Percentiles rank a stretch among this genome's conserved stretches.
Evolutionary conservation across 345 rosid genomes (phyloP).

Genomic region (Jatropha curcas): DNA sequence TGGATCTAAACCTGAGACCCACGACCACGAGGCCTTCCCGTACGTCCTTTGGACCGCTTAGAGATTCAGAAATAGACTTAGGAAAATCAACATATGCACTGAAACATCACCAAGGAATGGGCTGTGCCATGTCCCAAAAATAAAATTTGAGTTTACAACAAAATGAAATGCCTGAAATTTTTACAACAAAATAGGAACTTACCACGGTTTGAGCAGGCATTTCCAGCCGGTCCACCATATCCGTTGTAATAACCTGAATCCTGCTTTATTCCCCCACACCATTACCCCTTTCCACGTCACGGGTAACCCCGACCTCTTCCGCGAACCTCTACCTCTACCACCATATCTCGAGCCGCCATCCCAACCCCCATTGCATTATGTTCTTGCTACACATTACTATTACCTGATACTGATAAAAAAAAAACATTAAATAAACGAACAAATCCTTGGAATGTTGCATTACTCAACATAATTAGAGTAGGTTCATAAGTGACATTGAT

Average conservation of each 20-base stretch:
- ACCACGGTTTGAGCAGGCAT: slow-evolving; percentile 32
- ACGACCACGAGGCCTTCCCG: slow-evolving; percentile 27
- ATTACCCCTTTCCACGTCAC: slow-evolving; percentile 23
- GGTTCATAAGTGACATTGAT: background rate
- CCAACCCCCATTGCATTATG: slow-evolving; percentile 14
- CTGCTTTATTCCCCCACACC: slow-evolving; percentile 22
- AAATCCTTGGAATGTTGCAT: background rate
- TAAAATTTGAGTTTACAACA: background rate
- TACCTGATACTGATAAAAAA: slow-evolving; percentile 11
- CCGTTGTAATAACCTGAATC: slow-evolving; percentile 29
- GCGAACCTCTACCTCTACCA: slow-evolving; percentile 17
- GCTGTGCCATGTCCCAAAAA: background rate
- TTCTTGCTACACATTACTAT: slow-evolving; percentile 23
- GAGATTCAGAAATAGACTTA: background rate
- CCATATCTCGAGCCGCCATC: slow-evolving; percentile 23
- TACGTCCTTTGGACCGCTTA: slow-evolving; percentile 67
- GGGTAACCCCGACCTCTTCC: slow-evolving; percentile 22
- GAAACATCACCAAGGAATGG: too few relatives aligned
- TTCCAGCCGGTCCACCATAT: slow-evolving; percentile 20
- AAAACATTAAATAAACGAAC: too few relatives aligned
- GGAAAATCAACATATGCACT: background rate
- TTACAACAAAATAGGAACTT: background rate
- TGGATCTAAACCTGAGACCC: slow-evolving; percentile 5
- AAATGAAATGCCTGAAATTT: background rate
- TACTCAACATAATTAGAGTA: background rate